These are phyloP conservation scores for Ceratobasidium sp. DNA, from an alignment of 1,284 basidiomycete species.

Conservation along the genomic window DNA sequence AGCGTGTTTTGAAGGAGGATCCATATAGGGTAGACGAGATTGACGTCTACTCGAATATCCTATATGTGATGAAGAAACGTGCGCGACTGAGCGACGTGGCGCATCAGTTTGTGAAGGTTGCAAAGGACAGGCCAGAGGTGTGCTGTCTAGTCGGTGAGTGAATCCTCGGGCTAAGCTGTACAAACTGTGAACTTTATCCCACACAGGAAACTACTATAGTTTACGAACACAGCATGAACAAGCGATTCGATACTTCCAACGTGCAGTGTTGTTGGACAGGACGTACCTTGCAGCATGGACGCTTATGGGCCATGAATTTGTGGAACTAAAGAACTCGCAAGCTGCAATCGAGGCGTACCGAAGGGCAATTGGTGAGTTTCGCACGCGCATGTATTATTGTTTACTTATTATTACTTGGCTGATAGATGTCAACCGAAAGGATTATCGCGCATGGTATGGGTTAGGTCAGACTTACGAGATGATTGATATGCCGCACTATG, in stretches of 20 bases:
- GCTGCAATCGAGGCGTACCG: slow-evolving; percentile 98
- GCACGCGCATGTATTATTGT: slow-evolving; percentile 7
- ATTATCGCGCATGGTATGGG: slow-evolving; percentile 98
- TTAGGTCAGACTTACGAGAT: slow-evolving; percentile 98
- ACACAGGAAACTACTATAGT: slow-evolving; percentile 94
- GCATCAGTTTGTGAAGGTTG: slow-evolving; percentile 88
- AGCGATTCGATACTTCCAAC: slow-evolving; percentile 94
- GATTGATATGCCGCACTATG: slow-evolving; percentile 95
- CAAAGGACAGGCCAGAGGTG: slow-evolving; percentile 93
- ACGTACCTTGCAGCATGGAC: slow-evolving; percentile 98
- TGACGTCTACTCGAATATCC: slow-evolving; percentile 96
- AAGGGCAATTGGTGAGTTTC: slow-evolving; percentile 87
- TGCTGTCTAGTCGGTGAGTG: slow-evolving; percentile 89
- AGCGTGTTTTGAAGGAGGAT: slow-evolving; percentile 82
- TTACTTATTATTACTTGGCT: slow-evolving; percentile 24
- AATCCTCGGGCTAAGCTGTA: background rate
- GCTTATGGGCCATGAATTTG: slow-evolving; percentile 98
- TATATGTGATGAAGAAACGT: slow-evolving; percentile 93
- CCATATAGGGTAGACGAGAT: slow-evolving; percentile 95
- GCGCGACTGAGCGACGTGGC: slow-evolving; percentile 92
- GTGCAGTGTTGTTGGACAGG: slow-evolving; percentile 93
- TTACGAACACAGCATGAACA: slow-evolving; percentile 94
- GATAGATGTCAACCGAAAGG: slow-evolving; percentile 92
- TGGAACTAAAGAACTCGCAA: slow-evolving; percentile 99
- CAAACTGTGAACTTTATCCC: slow-evolving; percentile 1